Base-by-base conservation (phyloP, 805 yeast genomes). In the Candida andamanensis region DNA sequence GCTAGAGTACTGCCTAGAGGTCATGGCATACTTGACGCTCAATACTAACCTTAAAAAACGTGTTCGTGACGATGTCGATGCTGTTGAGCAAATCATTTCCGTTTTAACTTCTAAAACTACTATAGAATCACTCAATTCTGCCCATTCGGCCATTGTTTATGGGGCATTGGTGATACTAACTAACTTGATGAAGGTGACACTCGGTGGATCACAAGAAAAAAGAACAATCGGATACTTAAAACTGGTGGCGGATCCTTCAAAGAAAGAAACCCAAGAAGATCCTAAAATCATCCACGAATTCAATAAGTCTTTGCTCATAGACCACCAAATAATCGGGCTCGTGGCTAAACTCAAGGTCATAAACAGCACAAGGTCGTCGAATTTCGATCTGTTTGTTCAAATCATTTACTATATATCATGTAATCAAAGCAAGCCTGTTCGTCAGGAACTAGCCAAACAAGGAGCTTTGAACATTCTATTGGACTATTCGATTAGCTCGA, bases 21-120 rank as follows among this genome's bases (percentile, higher is more conserved):
- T 71, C 1, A 46, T 74, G 24, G 73, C 78, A 5, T 73, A 71
- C 34, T 45, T 74, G n/a, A 62, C 67, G 3, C 49, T 71, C 22
- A 64, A 61, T 34, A 39, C 51, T 8, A 36, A 50, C 4, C 43
- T 63, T 4, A 61, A 60, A 32, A 44, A 49, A 9, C 19, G 30
- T n/a, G 15, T 72, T 6, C 50, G 77, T 41, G 29, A 37, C n/a
- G 61, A 67, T 38, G 50, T 49, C n/a, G 40, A 36, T 12, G 42
- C 60, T 3, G 46, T 66, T 9, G 31, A 29, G 6, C 9, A 15
- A 16, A 12, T 35, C 20, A 11, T 35, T 2, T 9, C 15, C 6
- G 18, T 41, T 10, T 18, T 37, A 13, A 21, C 29, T 6, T 18
- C 22, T 4, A 24, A 19, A 17, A 29, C 33, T 4, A 21, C 15